Percentiles rank a stretch among this genome's conserved stretches.
These are phyloP conservation scores for Myxozyma mucilagina DNA, from an alignment of 805 yeast species.

Conservation along the genomic window DNA sequence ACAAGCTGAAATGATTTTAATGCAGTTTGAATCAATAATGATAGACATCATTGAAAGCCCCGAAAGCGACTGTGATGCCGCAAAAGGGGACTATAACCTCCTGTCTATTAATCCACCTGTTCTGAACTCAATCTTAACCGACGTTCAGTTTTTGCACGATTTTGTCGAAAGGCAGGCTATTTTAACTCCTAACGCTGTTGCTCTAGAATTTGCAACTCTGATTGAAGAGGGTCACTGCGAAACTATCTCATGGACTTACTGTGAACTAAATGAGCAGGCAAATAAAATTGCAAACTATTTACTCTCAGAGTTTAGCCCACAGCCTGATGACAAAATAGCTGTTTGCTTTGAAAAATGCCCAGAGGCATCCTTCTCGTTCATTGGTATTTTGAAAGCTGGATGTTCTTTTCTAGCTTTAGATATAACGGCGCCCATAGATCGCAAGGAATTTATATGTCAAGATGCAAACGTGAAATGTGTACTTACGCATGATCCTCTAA, in stretches of 20 bases:
- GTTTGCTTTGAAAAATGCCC: conserved; percentile 35
- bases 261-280: conserved; percentile 27
- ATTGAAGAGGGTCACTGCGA: conserved; percentile 2
- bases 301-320: not conserved
- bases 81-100: conserved; percentile 5
- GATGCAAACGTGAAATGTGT: conserved; percentile 31
- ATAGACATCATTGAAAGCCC: conserved; percentile 1
- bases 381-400: conserved; percentile 35
- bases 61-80: not conserved
- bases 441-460: conserved; percentile 26
- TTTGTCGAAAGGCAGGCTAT: conserved; percentile 30
- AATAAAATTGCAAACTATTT: conserved; percentile 30
- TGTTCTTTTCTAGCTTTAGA: conserved; percentile 34
- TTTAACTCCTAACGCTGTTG: conserved; percentile 16
- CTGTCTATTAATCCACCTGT: conserved; percentile 13
- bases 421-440: conserved; percentile 32
- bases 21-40: conserved; percentile 23
- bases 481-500: conserved; percentile 19
- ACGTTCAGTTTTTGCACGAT: conserved; percentile 23
- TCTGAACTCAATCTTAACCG: conserved; percentile 8
- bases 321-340: conserved; percentile 21
- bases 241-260: conserved; percentile 28
- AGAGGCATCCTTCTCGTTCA: conserved; percentile 33
- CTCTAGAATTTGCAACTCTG: conserved; percentile 29
- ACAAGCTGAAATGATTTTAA: conserved; percentile 25